These are phyloP conservation scores for Lachnellula occidentalis DNA, from an alignment of 2,329 filamentous ascomycete species.

Conservation along the genomic window DNA sequence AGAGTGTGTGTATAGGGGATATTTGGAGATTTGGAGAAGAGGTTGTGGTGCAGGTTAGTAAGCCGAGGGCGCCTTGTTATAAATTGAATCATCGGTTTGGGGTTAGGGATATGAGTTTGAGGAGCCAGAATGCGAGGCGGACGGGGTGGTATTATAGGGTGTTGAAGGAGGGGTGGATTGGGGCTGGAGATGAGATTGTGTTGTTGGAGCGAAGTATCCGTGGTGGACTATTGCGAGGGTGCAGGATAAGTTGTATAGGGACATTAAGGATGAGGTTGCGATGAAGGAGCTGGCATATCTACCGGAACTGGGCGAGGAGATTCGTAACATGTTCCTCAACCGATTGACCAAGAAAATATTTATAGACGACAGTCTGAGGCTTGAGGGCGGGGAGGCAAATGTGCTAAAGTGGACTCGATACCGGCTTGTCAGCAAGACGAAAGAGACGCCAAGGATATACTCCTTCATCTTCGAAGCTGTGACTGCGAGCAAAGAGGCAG, in stretches of 20 bases:
- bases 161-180: constrained; percentile 46
- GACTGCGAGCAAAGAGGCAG: constrained; percentile 28
- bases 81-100: constrained; percentile 63
- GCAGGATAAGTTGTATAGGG: constrained; percentile 55
- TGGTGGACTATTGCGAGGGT: constrained; percentile 56
- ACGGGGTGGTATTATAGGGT: constrained; percentile 63
- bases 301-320: constrained; percentile 10
- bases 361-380: constrained; percentile 15
- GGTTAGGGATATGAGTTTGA: constrained; percentile 54
- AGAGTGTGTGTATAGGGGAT: constrained; percentile 60
- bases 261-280: constrained; percentile 31
- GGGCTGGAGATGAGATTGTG: constrained; percentile 49
- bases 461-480: constrained; percentile 47
- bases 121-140: constrained; percentile 47
- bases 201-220: constrained; percentile 50
- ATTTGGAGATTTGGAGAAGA: constrained; percentile 41
- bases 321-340: constrained; percentile 3
- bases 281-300: constrained; percentile 12
- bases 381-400: constrained; percentile 5
- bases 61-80: constrained; percentile 59
- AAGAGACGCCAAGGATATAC: constrained; percentile 44
- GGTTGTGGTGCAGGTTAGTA: constrained; percentile 47
- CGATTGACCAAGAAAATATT: constrained; percentile 19
- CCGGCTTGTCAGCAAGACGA: constrained; percentile 40
- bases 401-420: constrained; percentile 30